A percentile compares a stretch with the other conserved stretches of the same genome.
phyloP scores from a whole-genome alignment of 306 rosid species.

The Quercus berberidifolia region DNA sequence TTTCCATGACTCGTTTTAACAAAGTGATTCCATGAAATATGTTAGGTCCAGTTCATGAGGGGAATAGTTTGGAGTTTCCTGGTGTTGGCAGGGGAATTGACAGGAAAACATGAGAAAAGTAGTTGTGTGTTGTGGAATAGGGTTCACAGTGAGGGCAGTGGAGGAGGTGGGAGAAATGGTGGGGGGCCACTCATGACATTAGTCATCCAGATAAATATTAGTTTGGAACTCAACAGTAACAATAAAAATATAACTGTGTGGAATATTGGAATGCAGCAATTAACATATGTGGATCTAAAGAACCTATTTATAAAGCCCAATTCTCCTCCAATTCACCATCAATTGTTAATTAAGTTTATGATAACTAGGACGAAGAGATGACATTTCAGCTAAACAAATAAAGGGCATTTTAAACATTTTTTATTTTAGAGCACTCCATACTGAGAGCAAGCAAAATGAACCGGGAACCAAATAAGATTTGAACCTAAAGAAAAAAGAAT shows the following conservation, averaged over 20 bases:
- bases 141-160: no score
- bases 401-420: constrained; percentile 1
- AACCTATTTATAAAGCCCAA: not conserved
- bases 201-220: no score
- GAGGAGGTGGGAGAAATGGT: no score
- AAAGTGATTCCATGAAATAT: no score
- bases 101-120: no score
- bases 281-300: not conserved
- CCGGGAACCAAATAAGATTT: not conserved
- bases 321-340: not conserved
- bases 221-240: not conserved
- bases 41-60: no score
- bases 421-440: constrained; percentile 5
- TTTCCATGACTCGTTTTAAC: no score
- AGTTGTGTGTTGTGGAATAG: no score
- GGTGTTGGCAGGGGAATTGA: no score
- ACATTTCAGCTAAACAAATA: not conserved
- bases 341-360: not conserved
- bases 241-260: not conserved
- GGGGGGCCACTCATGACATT: not conserved
- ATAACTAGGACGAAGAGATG: not conserved
- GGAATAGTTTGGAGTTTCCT: no score
- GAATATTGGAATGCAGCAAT: not conserved
- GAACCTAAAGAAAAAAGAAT: not conserved
- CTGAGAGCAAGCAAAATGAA: not conserved